These are phyloP conservation scores for Erysiphe pulchra DNA, from an alignment of 2,329 filamentous ascomycete species.

Conservation along the genomic window DNA sequence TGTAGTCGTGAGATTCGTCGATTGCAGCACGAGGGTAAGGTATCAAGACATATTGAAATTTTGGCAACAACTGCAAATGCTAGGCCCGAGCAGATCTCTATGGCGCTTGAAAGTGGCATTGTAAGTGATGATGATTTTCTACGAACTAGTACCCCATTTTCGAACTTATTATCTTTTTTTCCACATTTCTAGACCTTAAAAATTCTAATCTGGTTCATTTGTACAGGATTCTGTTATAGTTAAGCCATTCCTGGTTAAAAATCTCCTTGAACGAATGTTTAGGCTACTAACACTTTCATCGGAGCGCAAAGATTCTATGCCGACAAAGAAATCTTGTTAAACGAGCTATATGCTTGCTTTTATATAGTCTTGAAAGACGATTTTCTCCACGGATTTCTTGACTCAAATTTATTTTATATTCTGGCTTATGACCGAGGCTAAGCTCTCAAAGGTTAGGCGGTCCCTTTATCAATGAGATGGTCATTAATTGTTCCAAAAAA, in stretches of 20 bases:
- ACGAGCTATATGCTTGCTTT: no score
- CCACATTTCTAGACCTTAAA: not conserved
- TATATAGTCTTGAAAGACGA: no score
- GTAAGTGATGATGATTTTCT: slow-evolving; percentile 2
- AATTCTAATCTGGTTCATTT: not conserved
- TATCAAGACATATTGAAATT: slow-evolving; percentile 19
- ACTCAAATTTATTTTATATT: no score
- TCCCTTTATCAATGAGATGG: no score
- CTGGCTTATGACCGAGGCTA: no score
- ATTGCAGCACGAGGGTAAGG: slow-evolving; percentile 24
- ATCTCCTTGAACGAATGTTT: slow-evolving; percentile 4
- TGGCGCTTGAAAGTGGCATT: slow-evolving; percentile 8
- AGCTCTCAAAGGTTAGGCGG: no score
- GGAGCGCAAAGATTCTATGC: no score
- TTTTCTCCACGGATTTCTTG: no score
- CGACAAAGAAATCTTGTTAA: no score
- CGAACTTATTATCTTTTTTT: not conserved
- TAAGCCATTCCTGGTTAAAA: slow-evolving; percentile 4
- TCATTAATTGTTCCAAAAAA: no score
- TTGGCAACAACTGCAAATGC: slow-evolving; percentile 14
- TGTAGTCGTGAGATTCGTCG: slow-evolving; percentile 38
- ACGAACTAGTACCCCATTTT: not conserved
- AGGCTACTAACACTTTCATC: not conserved
- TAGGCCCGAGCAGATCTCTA: slow-evolving; percentile 8
- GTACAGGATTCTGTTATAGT: slow-evolving; percentile 2